Base-by-base conservation (phyloP, 257 asterid genomes). In the Capsicum chinense region DNA sequence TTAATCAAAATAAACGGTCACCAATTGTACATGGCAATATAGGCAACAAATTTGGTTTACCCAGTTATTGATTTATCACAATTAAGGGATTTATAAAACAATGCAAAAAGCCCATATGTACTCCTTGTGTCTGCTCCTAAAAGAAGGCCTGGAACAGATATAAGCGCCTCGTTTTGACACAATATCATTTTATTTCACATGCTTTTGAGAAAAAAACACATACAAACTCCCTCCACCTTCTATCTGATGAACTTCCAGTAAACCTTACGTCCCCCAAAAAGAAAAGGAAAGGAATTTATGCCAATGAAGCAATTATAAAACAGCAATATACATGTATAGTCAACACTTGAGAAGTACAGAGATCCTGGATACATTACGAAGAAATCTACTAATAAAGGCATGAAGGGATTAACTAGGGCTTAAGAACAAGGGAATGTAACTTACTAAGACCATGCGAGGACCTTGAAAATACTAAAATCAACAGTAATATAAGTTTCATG, bases 21-120 rank as follows among this genome's bases (percentile, higher is more conserved):
- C 14, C n/a, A 52, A 52, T 26, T 76, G 8, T 76, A 52, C 9
- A 76, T 52, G 64, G 19, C 1, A 52, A 76, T 26, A 76, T 54
- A 76, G 26, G 52, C 26, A 33, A 26, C 62, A 76, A 21, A 0
- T 76, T 76, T 14, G 81, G 48, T 76, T 52, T 52, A 9, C 63
- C 81, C 48, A 3, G 63, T 76, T 76, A 76, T 76, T 26, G 81
- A 76, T 76, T 76, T 63, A 52, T 52, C 81, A 52, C 48, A 52
- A 26, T 16, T 76, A 21, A 76, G 15, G 80, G 26, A 26, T 52
- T 44, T 26, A 76, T 54, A 44, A 76, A 4, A 54, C 9, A 52
- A 26, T 76, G 81, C 64, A 54, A 54, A 52, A 26, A 39, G 0
- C 64, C 48, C 26, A 52, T 76, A 13, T 21, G 81, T 13, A 8